phyloP scores from a whole-genome alignment of 371 early-diverging fungal genomes.

The Zychaea mexicana region DNA sequence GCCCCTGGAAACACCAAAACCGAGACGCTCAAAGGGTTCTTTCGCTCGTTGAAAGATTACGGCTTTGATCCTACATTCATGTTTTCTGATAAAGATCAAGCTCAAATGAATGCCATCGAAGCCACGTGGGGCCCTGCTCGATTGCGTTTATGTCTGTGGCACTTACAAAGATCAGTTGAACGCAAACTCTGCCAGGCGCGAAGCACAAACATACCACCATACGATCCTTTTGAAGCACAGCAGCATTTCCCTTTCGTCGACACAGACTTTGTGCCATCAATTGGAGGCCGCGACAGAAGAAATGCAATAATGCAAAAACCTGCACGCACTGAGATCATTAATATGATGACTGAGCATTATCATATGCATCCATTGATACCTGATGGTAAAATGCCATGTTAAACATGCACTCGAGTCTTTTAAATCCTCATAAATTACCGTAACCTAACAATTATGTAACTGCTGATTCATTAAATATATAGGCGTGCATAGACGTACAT shows the following conservation, averaged over 20 bases:
- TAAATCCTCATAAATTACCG: too few species aligned
- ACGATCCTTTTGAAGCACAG: background rate
- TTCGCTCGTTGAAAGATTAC: background rate
- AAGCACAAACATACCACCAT: background rate
- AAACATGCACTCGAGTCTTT: too few species aligned
- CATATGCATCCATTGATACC: too few species aligned
- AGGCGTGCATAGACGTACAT: too few species aligned
- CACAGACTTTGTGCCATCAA: background rate
- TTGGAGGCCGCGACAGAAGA: background rate
- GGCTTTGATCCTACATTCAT: background rate
- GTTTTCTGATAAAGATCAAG: conserved; percentile 4
- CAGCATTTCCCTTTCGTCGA: background rate
- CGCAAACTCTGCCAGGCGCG: background rate
- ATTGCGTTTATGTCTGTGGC: background rate
- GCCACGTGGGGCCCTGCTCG: background rate
- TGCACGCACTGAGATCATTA: too few species aligned
- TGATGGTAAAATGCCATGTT: too few species aligned
- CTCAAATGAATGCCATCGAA: conserved; percentile 3
- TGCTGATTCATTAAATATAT: too few species aligned
- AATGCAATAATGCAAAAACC: too few species aligned
- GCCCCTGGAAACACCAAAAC: background rate
- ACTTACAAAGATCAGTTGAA: background rate
- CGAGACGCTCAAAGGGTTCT: background rate
- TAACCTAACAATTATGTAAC: too few species aligned
- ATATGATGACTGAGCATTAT: too few species aligned